Conservation (phyloP, 441 rosid species). For the Viola pubescens region DNA sequence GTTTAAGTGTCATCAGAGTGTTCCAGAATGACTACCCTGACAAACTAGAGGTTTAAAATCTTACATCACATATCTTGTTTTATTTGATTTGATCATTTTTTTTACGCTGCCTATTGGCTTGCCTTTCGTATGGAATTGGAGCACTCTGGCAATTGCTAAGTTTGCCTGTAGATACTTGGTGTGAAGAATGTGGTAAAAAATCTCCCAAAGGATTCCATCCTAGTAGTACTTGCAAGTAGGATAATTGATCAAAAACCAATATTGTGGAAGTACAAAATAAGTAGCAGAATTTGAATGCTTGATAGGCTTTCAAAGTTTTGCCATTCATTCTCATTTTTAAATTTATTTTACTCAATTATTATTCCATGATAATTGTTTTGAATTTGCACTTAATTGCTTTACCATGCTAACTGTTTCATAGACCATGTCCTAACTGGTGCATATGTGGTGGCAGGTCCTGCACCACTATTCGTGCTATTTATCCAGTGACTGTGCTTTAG, state of each 20-base stretch:
- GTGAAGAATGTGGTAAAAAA: constrained; percentile 7
- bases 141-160: constrained; percentile 16
- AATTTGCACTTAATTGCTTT: constrained; percentile 8
- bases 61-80: constrained; percentile 16
- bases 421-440: constrained; percentile 42
- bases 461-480: constrained; percentile 49
- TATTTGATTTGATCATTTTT: background rate
- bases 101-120: background rate
- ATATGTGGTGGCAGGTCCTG: constrained; percentile 69
- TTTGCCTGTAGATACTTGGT: constrained; percentile 6
- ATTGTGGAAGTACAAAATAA: constrained; percentile 1
- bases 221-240: constrained; percentile 3
- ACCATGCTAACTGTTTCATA: constrained; percentile 20
- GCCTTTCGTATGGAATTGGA: constrained; percentile 8
- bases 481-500: constrained; percentile 48
- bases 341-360: constrained; percentile 3
- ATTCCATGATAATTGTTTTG: constrained; percentile 1
- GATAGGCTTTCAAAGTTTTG: too few species aligned
- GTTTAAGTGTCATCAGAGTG: constrained; percentile 21
- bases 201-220: background rate
- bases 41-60: constrained; percentile 47
- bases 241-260: background rate
- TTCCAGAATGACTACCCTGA: constrained; percentile 37
- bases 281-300: constrained; percentile 8
- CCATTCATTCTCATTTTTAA: constrained; percentile 3